Evolutionary conservation across 1,284 basidiomycete species (phyloP).

Genomic region (Rhodotorula sp.): DNA sequence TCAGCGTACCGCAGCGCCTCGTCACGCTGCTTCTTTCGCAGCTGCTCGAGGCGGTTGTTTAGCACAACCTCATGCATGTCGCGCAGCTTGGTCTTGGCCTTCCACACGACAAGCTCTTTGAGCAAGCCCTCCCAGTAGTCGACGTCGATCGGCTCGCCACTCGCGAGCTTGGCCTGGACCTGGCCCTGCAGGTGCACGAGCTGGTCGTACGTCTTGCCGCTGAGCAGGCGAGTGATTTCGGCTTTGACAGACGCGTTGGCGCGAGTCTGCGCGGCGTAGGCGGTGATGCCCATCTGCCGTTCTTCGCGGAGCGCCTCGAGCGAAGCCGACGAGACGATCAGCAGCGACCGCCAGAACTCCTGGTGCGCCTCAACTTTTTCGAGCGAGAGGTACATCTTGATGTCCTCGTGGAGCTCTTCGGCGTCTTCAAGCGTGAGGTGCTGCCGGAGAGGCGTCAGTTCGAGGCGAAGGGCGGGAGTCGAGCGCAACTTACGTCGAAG

Average conservation of each 20-base stretch:
- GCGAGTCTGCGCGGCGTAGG: constrained; percentile 43
- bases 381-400: constrained; percentile 83
- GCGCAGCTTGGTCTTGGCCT: constrained; percentile 95
- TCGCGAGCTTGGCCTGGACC: constrained; percentile 81
- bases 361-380: constrained; percentile 82
- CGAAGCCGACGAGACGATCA: constrained; percentile 90
- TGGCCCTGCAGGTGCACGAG: constrained; percentile 77
- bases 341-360: constrained; percentile 99
- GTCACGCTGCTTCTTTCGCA: constrained; percentile 90
- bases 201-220: constrained; percentile 79
- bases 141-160: constrained; percentile 90
- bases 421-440: constrained; percentile 83
- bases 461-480: neutral
- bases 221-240: constrained; percentile 69
- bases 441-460: constrained; percentile 51
- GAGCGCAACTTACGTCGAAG: constrained; percentile 67
- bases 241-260: constrained; percentile 73
- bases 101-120: constrained; percentile 93
- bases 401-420: constrained; percentile 90
- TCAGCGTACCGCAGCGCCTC: constrained; percentile 89
- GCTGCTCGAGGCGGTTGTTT: constrained; percentile 88
- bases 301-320: constrained; percentile 69
- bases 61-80: constrained; percentile 92
- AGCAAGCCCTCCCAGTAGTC: constrained; percentile 97
- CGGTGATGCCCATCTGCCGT: constrained; percentile 57